phyloP scores from a whole-genome alignment of 78 protist species.

The Bodo saltans region DNA sequence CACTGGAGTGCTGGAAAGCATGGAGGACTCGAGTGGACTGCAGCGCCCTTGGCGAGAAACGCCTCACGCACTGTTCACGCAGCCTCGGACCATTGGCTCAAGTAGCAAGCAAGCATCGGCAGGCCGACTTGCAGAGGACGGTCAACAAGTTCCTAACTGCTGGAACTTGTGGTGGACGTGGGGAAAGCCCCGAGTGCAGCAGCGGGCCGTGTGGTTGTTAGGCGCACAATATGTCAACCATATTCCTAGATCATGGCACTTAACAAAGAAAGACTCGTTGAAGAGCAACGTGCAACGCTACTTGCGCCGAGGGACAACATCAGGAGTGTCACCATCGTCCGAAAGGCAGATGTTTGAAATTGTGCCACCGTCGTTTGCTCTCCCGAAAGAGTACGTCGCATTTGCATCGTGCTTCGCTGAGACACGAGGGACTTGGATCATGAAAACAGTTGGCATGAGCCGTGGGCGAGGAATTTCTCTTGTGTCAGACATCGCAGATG shows the following conservation, averaged over 20 bases:
- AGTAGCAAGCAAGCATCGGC: no score
- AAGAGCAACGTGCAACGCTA: slow-evolving; percentile 7
- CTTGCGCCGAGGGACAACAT: not conserved
- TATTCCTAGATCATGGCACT: slow-evolving; percentile 6
- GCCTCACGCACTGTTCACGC: no score
- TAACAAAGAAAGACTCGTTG: slow-evolving; percentile 40
- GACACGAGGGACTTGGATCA: slow-evolving; percentile 26
- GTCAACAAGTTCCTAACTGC: no score
- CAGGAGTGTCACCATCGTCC: not conserved
- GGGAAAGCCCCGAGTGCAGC: not conserved
- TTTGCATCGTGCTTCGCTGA: not conserved
- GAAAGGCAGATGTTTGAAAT: no score
- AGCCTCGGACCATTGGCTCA: no score
- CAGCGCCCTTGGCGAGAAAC: no score
- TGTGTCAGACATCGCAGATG: slow-evolving; percentile 12
- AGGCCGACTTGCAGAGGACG: no score
- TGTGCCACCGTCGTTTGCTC: slow-evolving; percentile 17
- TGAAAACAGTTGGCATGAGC: slow-evolving; percentile 35
- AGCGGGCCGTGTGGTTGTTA: not conserved
- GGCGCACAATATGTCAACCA: slow-evolving; percentile 42
- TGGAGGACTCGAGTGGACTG: not conserved
- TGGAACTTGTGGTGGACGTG: slow-evolving; percentile 24
- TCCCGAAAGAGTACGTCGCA: slow-evolving; percentile 14
- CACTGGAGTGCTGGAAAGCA: not conserved
- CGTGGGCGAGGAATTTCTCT: slow-evolving; percentile 39